These are phyloP conservation scores for Poa pratensis DNA, from an alignment of 176 grass and related monocot species.

Conservation along the genomic window DNA sequence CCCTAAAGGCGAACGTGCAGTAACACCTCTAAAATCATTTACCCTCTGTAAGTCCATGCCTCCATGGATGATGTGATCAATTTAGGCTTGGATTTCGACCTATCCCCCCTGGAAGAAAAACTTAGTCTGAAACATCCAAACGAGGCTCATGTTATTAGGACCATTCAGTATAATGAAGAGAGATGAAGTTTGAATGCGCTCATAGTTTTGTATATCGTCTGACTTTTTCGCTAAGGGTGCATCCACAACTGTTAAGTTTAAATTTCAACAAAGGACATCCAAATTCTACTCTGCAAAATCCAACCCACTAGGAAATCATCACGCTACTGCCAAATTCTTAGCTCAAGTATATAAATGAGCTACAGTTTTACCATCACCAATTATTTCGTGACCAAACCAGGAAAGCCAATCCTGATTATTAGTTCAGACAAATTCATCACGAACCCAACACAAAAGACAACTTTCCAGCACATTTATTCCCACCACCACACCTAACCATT, in stretches of 20 bases:
- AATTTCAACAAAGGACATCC: conserved; percentile 11
- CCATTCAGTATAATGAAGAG: not conserved
- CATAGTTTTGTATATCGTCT: not conserved
- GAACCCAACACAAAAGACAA: conserved; percentile 38
- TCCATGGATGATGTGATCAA: not conserved
- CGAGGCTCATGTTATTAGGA: not conserved
- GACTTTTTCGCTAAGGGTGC: not conserved
- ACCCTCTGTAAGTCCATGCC: not conserved
- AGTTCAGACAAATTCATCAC: conserved; percentile 34
- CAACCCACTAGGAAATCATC: conserved; percentile 20
- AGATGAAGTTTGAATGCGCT: conserved; percentile 31
- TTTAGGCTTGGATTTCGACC: conserved; percentile 23
- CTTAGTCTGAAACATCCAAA: not conserved
- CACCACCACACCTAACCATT: conserved; percentile 47
- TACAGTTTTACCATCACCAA: conserved; percentile 27
- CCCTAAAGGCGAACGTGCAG: not conserved
- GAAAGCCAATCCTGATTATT: not conserved
- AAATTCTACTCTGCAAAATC: not conserved
- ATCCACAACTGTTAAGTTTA: conserved; percentile 14
- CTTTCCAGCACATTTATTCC: conserved; percentile 51
- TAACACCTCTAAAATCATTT: conserved; percentile 26
- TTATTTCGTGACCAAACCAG: conserved; percentile 7
- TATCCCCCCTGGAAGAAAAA: not conserved
- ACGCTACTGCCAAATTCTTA: not conserved
- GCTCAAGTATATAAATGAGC: conserved; percentile 33